Conservation (phyloP, 1,139 yeast species). For the Tardiomyces blankii region DNA sequence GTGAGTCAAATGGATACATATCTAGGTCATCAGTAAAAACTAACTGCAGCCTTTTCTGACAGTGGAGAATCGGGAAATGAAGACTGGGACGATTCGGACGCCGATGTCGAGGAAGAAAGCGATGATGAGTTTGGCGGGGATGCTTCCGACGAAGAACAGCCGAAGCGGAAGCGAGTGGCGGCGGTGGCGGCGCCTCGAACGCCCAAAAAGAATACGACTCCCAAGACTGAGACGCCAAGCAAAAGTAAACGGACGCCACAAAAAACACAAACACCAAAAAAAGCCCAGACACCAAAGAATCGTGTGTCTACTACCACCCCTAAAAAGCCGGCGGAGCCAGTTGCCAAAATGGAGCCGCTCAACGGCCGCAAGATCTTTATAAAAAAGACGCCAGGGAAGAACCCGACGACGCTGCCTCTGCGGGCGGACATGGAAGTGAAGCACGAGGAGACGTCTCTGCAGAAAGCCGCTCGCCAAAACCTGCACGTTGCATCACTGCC, state of each 20-base stretch:
- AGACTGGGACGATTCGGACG: neutral
- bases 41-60: no score
- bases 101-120: conserved; percentile 14
- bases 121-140: conserved; percentile 20
- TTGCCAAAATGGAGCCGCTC: neutral
- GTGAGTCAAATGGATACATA: no score
- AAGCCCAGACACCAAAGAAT: neutral
- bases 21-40: no score
- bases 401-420: neutral
- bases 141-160: neutral
- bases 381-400: neutral
- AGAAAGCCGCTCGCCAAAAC: neutral
- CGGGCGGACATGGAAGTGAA: neutral
- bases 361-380: neutral
- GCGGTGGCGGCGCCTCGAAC: neutral
- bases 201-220: conserved; percentile 9
- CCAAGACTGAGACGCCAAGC: neutral
- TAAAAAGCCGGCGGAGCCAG: neutral
- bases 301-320: neutral
- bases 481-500: conserved; percentile 58
- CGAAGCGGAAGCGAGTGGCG: neutral
- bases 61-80: neutral
- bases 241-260: conserved; percentile 1
- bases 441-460: neutral
- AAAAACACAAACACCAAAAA: conserved; percentile 4